A percentile compares a stretch with the other conserved stretches of the same genome.
Evolutionary conservation across 805 yeast species (phyloP).

Genomic region (Limtongozyma cylindracea): DNA sequence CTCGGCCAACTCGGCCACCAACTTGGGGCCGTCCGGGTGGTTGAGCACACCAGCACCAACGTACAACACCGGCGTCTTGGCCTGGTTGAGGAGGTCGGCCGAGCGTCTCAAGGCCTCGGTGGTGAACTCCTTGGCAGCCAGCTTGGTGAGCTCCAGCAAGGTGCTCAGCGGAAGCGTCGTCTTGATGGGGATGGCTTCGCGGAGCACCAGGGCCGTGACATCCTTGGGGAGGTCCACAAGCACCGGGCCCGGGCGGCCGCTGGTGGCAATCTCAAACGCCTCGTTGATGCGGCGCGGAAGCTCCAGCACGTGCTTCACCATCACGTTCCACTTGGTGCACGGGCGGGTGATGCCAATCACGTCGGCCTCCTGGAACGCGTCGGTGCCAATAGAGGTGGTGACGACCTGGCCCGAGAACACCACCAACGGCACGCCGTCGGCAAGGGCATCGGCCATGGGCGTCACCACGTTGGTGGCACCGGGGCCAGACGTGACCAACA

Average conservation of each 20-base stretch:
- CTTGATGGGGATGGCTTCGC: conserved; percentile 63
- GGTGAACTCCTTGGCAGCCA: conserved; percentile 52
- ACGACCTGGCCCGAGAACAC: conserved; percentile 97
- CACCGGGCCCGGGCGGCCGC: conserved; percentile 97
- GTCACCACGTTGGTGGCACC: conserved; percentile 97
- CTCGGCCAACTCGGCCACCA: conserved; percentile 66
- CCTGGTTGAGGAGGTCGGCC: conserved; percentile 52
- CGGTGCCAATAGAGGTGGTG: conserved; percentile 89
- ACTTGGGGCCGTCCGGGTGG: conserved; percentile 53
- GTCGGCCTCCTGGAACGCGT: conserved; percentile 98
- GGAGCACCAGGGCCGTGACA: conserved; percentile 79
- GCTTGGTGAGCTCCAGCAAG: conserved; percentile 40
- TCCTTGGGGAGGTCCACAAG: conserved; percentile 95
- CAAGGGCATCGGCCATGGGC: conserved; percentile 94
- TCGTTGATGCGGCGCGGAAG: conserved; percentile 89
- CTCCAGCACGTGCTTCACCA: conserved; percentile 90
- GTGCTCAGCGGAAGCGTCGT: conserved; percentile 57
- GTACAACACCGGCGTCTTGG: conserved; percentile 73
- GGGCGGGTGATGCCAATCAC: conserved; percentile 91
- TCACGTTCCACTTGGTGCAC: conserved; percentile 97
- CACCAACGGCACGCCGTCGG: conserved; percentile 93
- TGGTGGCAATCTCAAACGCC: conserved; percentile 89
- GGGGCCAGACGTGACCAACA: conserved; percentile 95
- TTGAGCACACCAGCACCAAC: conserved; percentile 84
- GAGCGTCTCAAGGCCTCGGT: conserved; percentile 50